phyloP scores from a whole-genome alignment of 2,329 filamentous ascomycete genomes.

The Trichoderma arundinaceum region DNA sequence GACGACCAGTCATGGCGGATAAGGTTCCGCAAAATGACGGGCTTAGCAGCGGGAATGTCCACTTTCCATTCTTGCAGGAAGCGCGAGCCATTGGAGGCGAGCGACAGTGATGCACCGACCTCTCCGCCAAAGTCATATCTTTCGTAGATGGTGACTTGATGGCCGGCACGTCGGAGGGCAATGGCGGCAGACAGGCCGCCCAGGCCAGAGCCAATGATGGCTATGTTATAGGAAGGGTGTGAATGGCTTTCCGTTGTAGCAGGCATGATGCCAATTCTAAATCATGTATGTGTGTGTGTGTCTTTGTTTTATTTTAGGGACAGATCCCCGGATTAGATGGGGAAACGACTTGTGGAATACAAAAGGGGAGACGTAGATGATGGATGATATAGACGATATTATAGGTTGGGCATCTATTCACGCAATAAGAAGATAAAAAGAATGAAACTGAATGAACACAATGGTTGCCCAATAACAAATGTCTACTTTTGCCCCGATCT shows the following conservation, averaged over 20 bases:
- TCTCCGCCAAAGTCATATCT: slow-evolving; percentile 67
- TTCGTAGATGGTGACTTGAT: slow-evolving; percentile 63
- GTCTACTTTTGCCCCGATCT: neutral
- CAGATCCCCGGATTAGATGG: no score
- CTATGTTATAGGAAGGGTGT: slow-evolving; percentile 41
- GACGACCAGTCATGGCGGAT: slow-evolving; percentile 70
- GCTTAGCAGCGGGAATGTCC: slow-evolving; percentile 62
- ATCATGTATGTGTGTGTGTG: no score
- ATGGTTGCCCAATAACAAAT: neutral
- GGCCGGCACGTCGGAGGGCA: slow-evolving; percentile 49
- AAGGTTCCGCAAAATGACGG: slow-evolving; percentile 63
- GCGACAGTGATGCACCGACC: slow-evolving; percentile 66
- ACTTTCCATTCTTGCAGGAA: slow-evolving; percentile 69
- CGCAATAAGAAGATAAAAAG: neutral
- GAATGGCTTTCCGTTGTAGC: neutral
- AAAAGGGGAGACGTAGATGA: no score
- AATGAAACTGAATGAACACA: neutral
- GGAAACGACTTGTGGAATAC: no score
- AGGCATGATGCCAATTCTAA: slow-evolving; percentile 4
- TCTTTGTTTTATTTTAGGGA: no score
- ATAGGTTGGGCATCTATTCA: neutral
- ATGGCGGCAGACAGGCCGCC: slow-evolving; percentile 49
- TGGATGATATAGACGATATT: neutral
- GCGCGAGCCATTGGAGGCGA: slow-evolving; percentile 67
- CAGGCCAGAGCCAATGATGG: slow-evolving; percentile 49